phyloP scores from a whole-genome alignment of 176 grass and related monocot species.

The Eragrostis curvula region DNA sequence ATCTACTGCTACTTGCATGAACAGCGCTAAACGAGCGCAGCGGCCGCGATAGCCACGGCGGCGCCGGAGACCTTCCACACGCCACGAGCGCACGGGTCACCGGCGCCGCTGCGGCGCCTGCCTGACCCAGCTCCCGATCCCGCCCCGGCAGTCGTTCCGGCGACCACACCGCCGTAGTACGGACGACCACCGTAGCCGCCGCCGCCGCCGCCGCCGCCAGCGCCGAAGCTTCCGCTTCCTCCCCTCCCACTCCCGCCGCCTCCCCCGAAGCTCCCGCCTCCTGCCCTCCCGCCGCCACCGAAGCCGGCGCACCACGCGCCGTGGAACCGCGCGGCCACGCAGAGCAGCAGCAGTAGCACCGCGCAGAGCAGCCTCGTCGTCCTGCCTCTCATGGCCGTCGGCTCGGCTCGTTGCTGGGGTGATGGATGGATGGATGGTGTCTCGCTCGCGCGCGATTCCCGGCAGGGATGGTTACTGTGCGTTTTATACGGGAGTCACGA shows the following conservation, averaged over 20 bases:
- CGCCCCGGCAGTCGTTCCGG: too few relatives aligned
- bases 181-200: too few relatives aligned
- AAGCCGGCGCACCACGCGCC: too few relatives aligned
- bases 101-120: neutral
- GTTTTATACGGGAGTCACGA: neutral
- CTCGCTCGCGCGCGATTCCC: neutral
- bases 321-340: neutral
- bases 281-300: neutral
- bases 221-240: neutral
- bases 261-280: neutral
- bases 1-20: too few relatives aligned
- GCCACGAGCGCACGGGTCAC: neutral
- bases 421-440: neutral
- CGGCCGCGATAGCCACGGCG: neutral
- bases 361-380: neutral
- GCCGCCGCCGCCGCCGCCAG: neutral
- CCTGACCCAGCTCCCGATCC: neutral
- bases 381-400: neutral
- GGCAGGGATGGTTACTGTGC: neutral
- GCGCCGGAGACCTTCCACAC: neutral
- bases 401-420: neutral
- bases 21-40: neutral
- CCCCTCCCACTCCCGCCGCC: neutral
- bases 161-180: neutral
- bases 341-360: neutral